phyloP scores from a whole-genome alignment of 306 rosid genomes.

The Canavalia gladiata region DNA sequence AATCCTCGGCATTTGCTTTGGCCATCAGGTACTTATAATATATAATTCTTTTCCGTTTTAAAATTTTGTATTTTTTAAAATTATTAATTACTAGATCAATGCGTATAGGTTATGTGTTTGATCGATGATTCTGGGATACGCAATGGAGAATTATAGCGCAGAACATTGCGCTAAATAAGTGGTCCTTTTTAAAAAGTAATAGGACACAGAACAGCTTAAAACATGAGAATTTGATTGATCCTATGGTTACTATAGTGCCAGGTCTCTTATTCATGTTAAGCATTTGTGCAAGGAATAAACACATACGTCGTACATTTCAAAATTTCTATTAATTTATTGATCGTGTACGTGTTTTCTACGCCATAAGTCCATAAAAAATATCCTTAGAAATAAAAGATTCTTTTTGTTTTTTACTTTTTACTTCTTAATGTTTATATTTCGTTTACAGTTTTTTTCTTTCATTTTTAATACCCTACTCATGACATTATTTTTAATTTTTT shows the following conservation, averaged over 20 bases:
- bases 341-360: neutral
- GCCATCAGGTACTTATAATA: conserved; percentile 70
- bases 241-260: neutral
- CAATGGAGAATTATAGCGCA: neutral
- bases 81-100: too few relatives aligned
- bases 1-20: conserved; percentile 89
- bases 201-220: neutral
- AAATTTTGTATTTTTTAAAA: too few relatives aligned
- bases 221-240: neutral
- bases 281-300: neutral
- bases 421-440: neutral
- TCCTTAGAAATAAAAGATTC: too few relatives aligned
- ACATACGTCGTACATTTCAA: neutral
- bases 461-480: too few relatives aligned
- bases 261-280: neutral
- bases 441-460: too few relatives aligned
- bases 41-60: too few relatives aligned
- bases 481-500: neutral
- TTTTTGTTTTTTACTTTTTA: neutral
- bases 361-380: too few relatives aligned
- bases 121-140: neutral
- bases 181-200: conserved; percentile 14
- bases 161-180: neutral
- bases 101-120: too few relatives aligned
- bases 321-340: neutral